These are phyloP conservation scores for Aphanomyces euteiches DNA, from an alignment of 352 stramenopile species.

Conservation along the genomic window DNA sequence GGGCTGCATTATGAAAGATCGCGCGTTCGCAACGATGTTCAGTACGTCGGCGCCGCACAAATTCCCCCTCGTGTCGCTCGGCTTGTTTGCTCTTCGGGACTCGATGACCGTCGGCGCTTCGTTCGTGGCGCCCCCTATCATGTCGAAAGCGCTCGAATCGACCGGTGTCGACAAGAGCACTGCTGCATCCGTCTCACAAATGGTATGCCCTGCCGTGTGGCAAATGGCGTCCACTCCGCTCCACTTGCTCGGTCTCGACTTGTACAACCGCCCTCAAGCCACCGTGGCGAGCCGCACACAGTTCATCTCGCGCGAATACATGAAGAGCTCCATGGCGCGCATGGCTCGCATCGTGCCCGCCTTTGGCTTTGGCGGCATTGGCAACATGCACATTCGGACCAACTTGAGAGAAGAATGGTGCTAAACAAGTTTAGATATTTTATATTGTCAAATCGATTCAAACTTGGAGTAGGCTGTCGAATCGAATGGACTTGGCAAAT, in stretches of 20 bases:
- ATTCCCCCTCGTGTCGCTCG: slow-evolving; percentile 74
- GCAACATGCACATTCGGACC: slow-evolving; percentile 44
- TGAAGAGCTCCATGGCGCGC: slow-evolving; percentile 73
- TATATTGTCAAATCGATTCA: slow-evolving; percentile 4
- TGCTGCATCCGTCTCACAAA: slow-evolving; percentile 33
- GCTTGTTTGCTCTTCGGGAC: slow-evolving; percentile 81
- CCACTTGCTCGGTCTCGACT: slow-evolving; percentile 80
- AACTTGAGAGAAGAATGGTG: neutral
- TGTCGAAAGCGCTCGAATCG: slow-evolving; percentile 57
- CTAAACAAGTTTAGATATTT: neutral
- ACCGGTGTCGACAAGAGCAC: slow-evolving; percentile 44
- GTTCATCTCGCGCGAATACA: slow-evolving; percentile 76
- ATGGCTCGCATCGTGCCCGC: slow-evolving; percentile 83
- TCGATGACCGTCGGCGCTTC: slow-evolving; percentile 77
- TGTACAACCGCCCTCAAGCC: slow-evolving; percentile 80
- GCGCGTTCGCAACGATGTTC: slow-evolving; percentile 87
- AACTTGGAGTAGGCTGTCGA: no score
- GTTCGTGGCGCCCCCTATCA: slow-evolving; percentile 79
- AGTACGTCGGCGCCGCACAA: slow-evolving; percentile 62
- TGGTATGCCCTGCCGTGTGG: slow-evolving; percentile 25
- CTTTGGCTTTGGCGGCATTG: slow-evolving; percentile 84
- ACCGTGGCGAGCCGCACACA: slow-evolving; percentile 35
- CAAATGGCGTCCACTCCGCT: slow-evolving; percentile 87
- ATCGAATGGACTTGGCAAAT: no score
- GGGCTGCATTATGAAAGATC: slow-evolving; percentile 86